Conservation (phyloP, 345 rosid genomes). For the Carallia pectinifolia region DNA sequence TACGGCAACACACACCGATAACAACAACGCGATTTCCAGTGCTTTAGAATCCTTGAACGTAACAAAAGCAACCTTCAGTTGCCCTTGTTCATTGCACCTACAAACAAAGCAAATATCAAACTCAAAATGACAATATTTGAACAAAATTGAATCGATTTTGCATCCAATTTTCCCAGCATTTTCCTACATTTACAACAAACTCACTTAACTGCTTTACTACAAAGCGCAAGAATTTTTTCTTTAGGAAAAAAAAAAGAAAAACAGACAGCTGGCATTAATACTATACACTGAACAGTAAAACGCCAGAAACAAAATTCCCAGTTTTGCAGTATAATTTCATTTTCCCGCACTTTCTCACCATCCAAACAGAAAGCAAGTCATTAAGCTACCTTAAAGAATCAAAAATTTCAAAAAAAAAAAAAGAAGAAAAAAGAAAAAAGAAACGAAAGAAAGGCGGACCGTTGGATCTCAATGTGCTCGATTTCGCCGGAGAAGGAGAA, state of each 20-base stretch:
- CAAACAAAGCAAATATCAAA: no score
- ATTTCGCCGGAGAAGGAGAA: constrained; percentile 96
- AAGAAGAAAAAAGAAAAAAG: background rate
- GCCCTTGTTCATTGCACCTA: constrained; percentile 53
- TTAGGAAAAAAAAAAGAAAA: no score
- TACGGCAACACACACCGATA: constrained; percentile 50
- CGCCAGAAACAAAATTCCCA: no score
- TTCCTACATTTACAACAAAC: no score
- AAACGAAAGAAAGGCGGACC: constrained; percentile 35
- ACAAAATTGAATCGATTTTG: no score
- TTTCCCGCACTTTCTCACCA: constrained; percentile 14
- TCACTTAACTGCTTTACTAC: no score
- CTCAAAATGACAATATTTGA: no score
- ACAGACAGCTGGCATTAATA: no score
- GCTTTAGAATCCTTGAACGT: constrained; percentile 89
- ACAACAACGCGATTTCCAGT: constrained; percentile 80
- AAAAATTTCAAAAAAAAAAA: background rate
- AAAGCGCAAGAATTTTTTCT: no score
- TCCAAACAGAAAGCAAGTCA: constrained; percentile 15
- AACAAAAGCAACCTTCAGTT: constrained; percentile 63
- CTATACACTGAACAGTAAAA: no score
- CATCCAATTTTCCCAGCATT: no score
- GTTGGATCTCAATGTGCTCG: constrained; percentile 56
- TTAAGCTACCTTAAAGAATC: background rate
- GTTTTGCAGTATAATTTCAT: background rate